Evolutionary conservation across 805 yeast genomes (phyloP), one percentile per base, ranked within the genome.

Genomic region (Scheffersomyces lignosus): DNA sequence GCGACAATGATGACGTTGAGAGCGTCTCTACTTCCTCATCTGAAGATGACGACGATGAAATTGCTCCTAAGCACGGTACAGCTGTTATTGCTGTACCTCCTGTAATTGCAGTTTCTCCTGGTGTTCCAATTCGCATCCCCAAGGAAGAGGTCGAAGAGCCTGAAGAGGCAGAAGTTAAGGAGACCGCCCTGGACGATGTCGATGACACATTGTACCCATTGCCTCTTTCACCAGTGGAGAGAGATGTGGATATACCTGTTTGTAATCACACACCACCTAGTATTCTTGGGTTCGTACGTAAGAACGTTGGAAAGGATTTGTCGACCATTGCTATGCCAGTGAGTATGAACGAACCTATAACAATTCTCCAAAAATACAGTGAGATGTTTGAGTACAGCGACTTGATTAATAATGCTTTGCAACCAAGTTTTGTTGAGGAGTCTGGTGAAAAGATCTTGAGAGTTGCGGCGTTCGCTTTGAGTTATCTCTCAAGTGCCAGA

Each of bases 251-350:
- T 40, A 70, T 90, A 12, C 73, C 71, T 3, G 66, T 67, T n/a
- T 75, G 87, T 36, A 68, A 64, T 0, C 73, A 80, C 23, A 65
- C 79, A 0, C 98, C 98, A 3, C 96, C 96, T 8, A 83, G 93
- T 44, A 60, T 91, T 24, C 66, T 91, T 37, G 75, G 87, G 1
- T 78, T 89, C 49, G 71, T 93, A 33, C 75, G 96, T 40, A 90
- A 90, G 58, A 89, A 88, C 49, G 93, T 91, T 8, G 97, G 97
- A 15, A 91, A 90, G 54, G 98, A 91, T 59, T 58, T 93, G 39
- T 73, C 89, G 0, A 73, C 88, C 1, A 76, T 90, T 30, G 81
- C 96, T 0, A 89, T 91, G 90, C 99, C 99, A 1, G 96, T 93
- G 5, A 81, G 93, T 1, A 77, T 89, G 37, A 93, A 93, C 63